Evolutionary conservation across 352 stramenopile genomes (phyloP).

Genomic region (Pythium scleroteichum): DNA sequence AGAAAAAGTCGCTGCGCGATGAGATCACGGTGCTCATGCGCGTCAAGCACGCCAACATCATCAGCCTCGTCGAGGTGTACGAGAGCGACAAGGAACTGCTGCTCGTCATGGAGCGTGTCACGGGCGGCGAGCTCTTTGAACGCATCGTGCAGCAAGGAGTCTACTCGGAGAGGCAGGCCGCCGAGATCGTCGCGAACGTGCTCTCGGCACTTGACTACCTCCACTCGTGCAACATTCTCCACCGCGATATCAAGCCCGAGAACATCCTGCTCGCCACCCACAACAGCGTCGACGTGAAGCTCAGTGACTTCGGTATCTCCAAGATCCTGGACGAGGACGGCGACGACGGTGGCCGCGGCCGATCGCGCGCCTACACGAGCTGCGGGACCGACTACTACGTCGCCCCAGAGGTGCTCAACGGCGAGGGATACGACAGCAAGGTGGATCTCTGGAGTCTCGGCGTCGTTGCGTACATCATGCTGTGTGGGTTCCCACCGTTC

Average conservation of each 20-base stretch:
- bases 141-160: slow-evolving; percentile 80
- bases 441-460: slow-evolving; percentile 86
- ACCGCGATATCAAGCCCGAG: slow-evolving; percentile 85
- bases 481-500: slow-evolving; percentile 84
- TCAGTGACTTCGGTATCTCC: slow-evolving; percentile 84
- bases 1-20: slow-evolving; percentile 86
- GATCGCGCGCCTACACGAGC: slow-evolving; percentile 82
- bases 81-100: slow-evolving; percentile 87
- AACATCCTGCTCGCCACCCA: slow-evolving; percentile 78
- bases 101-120: slow-evolving; percentile 88
- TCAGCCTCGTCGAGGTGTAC: slow-evolving; percentile 85
- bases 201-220: slow-evolving; percentile 73
- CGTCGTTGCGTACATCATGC: slow-evolving; percentile 89
- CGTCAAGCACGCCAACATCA: slow-evolving; percentile 87
- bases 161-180: slow-evolving; percentile 80
- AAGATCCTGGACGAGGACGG: slow-evolving; percentile 82
- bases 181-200: slow-evolving; percentile 74
- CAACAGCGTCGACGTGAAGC: slow-evolving; percentile 75
- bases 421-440: slow-evolving; percentile 87
- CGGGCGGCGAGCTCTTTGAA: slow-evolving; percentile 82
- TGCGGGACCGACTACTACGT: slow-evolving; percentile 90
- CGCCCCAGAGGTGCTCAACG: slow-evolving; percentile 83
- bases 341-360: slow-evolving; percentile 65
- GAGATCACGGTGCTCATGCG: slow-evolving; percentile 86
- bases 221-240: slow-evolving; percentile 86